phyloP scores from a whole-genome alignment of 2,329 filamentous ascomycete genomes.

The Ceratocystis destructans region DNA sequence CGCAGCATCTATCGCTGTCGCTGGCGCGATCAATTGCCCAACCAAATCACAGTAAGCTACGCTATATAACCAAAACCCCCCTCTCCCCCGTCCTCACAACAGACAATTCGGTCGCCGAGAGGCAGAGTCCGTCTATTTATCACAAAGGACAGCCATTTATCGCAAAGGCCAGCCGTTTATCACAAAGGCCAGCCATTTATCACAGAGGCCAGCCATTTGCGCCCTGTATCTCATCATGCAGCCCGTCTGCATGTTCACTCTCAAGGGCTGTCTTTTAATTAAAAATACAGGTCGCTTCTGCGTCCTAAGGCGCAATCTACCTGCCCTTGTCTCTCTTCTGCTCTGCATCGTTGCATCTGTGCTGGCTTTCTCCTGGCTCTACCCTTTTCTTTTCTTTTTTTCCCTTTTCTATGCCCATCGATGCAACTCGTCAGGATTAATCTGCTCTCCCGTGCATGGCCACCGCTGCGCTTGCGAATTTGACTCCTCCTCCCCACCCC shows the following conservation, averaged over 20 bases:
- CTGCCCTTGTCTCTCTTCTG: neutral
- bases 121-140: neutral
- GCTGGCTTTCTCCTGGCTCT: neutral
- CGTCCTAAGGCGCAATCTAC: neutral
- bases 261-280: neutral
- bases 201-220: neutral
- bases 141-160: neutral
- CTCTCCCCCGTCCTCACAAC: neutral
- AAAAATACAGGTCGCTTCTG: conserved; percentile 5
- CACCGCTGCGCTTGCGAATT: neutral
- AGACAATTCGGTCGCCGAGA: neutral
- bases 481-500: too few relatives aligned
- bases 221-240: neutral
- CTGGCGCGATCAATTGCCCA: neutral
- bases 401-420: neutral
- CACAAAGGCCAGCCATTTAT: neutral
- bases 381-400: neutral
- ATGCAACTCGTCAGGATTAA: neutral
- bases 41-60: neutral
- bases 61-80: neutral
- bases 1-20: neutral
- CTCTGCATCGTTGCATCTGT: neutral
- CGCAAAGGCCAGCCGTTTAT: too few relatives aligned
- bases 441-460: neutral
- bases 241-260: neutral